Percentiles rank a stretch among this genome's conserved stretches.
phyloP scores from a whole-genome alignment of 345 rosid genomes.

The Eucalyptus guilfoylei region DNA sequence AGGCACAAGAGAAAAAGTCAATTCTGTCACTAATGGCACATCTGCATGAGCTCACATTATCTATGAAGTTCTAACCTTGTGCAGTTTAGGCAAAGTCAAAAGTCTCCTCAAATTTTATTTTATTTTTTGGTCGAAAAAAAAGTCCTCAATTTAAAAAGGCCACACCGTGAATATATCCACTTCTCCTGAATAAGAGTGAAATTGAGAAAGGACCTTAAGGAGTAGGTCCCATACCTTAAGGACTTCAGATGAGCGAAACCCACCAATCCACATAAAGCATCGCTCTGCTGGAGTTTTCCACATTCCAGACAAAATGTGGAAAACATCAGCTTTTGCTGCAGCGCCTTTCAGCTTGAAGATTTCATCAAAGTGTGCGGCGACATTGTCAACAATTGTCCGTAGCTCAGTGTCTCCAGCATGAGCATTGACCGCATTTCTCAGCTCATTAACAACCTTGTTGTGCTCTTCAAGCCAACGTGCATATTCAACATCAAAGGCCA shows the following conservation, averaged over 20 bases:
- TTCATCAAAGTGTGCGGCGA: slow-evolving; percentile 57
- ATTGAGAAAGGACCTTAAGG: neutral
- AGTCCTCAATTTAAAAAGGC: neutral
- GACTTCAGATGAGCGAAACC: slow-evolving; percentile 88
- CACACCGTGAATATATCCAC: neutral
- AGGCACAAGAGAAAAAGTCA: neutral
- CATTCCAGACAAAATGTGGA: slow-evolving; percentile 93
- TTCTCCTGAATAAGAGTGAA: neutral
- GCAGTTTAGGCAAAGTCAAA: neutral
- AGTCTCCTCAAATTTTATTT: neutral
- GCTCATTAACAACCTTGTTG: slow-evolving; percentile 56
- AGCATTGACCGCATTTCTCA: slow-evolving; percentile 81
- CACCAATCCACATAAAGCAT: slow-evolving; percentile 95
- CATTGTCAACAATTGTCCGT: slow-evolving; percentile 55
- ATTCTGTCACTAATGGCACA: neutral
- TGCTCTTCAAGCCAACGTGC: slow-evolving; percentile 89
- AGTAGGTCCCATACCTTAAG: slow-evolving; percentile 44
- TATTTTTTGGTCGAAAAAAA: neutral
- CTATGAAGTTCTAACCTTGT: neutral
- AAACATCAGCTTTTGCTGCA: slow-evolving; percentile 89
- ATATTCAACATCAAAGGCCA: slow-evolving; percentile 84
- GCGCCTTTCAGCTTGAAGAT: slow-evolving; percentile 66
- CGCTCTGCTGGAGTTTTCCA: slow-evolving; percentile 98
- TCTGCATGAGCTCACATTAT: neutral
- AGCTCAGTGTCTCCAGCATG: slow-evolving; percentile 92